Percentiles rank a stretch among this genome's conserved stretches.
phyloP scores from a whole-genome alignment of 805 yeast species.

The Pichia californica region DNA sequence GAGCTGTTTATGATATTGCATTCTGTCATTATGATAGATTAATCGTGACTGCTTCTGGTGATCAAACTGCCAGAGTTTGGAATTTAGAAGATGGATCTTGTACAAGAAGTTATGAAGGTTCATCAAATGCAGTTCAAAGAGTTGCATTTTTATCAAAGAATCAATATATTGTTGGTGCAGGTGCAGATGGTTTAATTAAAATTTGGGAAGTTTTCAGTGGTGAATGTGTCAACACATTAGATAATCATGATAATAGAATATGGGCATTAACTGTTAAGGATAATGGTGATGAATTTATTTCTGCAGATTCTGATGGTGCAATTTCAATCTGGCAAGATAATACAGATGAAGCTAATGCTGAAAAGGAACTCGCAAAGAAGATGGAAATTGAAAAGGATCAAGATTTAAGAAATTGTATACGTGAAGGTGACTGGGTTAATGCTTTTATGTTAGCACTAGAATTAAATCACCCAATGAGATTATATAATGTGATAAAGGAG shows the following conservation, averaged over 20 bases:
- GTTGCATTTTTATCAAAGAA: conserved; percentile 61
- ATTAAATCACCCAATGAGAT: conserved; percentile 83
- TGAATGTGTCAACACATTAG: conserved; percentile 78
- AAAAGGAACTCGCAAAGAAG: conserved; percentile 49
- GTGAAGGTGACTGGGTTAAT: conserved; percentile 72
- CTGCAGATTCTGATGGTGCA: conserved; percentile 95
- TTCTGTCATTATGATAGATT: conserved; percentile 77
- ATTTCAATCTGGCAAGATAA: conserved; percentile 85
- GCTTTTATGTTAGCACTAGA: conserved; percentile 84
- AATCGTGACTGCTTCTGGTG: conserved; percentile 84
- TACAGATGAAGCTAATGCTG: conserved; percentile 61
- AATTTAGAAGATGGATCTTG: conserved; percentile 72
- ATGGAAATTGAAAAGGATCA: conserved; percentile 81
- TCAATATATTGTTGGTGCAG: conserved; percentile 66
- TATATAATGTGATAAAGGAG: conserved; percentile 68
- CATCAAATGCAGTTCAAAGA: conserved; percentile 86
- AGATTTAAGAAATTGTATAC: conserved; percentile 66
- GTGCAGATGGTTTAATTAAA: conserved; percentile 93
- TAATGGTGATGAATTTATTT: conserved; percentile 63
- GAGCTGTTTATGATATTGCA: conserved; percentile 90
- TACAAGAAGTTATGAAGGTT: conserved; percentile 84
- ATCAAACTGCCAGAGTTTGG: conserved; percentile 83
- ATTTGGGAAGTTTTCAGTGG: conserved; percentile 77
- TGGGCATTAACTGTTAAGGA: conserved; percentile 76
- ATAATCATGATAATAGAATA: conserved; percentile 86